Base-by-base conservation (phyloP, 2,329 filamentous ascomycete species). In the Penicillium sp. region DNA sequence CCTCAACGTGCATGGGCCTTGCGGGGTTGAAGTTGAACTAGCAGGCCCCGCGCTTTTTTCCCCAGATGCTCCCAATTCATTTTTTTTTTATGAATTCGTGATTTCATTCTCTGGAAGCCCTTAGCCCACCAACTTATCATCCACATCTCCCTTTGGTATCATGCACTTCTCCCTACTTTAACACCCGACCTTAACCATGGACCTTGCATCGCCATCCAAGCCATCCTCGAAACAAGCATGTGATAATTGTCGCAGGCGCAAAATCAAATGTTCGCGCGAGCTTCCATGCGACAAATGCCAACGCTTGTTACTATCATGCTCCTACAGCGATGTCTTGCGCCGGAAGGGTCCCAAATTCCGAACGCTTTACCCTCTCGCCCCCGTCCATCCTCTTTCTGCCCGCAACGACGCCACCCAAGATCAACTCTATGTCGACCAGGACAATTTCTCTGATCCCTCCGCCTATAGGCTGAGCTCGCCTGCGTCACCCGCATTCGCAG, bases 251-350 rank as follows among this genome's bases (percentile, higher is more conserved):
- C 68, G 73, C 24, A 63, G 67, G 13, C 69, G 73, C 40, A 76
- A 76, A 51, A 72, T 76, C 49, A 76, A 73, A 63, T 76, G 74
- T 50, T 67, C 66, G 39, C 69, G 66, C 61, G 71, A 66, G 57
- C 63, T 61, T 12, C 74, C 73, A 2, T 76, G 74, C 57, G 71
- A 76, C 43, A 75, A 72, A 54, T 74, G 71, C 37, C 63, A 68
- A 32, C 63, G 67, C 2, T 58, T 73, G 18, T 61, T 74, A 15
- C 60, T 74, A 15, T 69, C 66, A 7, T 74, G 71, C 46, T 71
- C 70, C n/a, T 74, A 74, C 49, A 71, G 67, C 48, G 68, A 73
- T 47, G 61, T 71, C 1, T 60, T 73, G 20, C 68, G 70, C 44
- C 68, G 70, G 27, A 73, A 73, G 51, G 71, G 71, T 7, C 71